Percentiles rank a stretch among this genome's conserved stretches.
Conservation (phyloP, 495 filamentous ascomycete species). For the Daldinia grandis region DNA sequence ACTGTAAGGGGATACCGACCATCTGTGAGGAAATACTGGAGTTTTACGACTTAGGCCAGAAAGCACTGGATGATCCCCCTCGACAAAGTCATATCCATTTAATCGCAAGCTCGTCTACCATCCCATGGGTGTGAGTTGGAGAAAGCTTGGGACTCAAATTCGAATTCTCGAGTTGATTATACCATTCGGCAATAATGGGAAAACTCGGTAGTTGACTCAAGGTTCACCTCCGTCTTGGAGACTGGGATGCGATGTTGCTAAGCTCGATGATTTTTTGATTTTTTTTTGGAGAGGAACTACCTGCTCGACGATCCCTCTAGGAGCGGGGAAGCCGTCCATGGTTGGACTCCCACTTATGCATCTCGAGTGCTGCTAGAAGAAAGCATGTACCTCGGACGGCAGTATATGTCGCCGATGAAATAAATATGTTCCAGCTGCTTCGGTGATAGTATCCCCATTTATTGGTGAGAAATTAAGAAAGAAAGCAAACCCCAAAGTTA, state of each 20-base stretch:
- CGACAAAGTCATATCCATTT: not conserved
- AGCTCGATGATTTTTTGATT: not conserved
- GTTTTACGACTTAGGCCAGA: not conserved
- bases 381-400: not conserved
- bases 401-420: conserved; percentile 4
- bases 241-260: not conserved
- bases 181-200: not conserved
- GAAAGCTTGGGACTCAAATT: not conserved
- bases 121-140: not conserved
- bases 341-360: not conserved
- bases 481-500: not conserved
- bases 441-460: not conserved
- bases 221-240: not conserved
- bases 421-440: conserved; percentile 4
- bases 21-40: not conserved
- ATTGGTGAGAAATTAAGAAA: conserved; percentile 9
- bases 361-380: not conserved
- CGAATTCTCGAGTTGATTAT: not conserved
- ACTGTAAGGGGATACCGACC: not conserved
- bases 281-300: not conserved
- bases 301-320: not conserved
- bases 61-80: not conserved
- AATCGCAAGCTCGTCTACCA: not conserved
- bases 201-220: not conserved
- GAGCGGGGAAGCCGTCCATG: not conserved